Evolutionary conservation across 2,329 filamentous ascomycete genomes (phyloP), one percentile per base, ranked within the genome.

Genomic region (Claviceps purpurea): DNA sequence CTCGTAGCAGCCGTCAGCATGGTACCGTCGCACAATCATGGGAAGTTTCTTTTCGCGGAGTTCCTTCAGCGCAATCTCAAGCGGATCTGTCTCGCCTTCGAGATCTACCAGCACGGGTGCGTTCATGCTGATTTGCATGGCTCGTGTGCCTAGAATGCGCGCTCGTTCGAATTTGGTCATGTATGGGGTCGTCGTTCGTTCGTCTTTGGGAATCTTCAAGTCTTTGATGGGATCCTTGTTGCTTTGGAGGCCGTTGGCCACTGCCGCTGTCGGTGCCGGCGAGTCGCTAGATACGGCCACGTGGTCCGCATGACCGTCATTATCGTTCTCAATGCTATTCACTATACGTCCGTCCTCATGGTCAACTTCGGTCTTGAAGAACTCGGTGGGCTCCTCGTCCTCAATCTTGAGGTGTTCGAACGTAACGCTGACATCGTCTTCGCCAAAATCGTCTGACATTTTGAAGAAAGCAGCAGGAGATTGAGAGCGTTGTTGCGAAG

Each of bases 91-190:
- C 76, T 97, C 91, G 64, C 93, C 93, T 70, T 97, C 93, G 37
- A 96, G 79, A 66, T 98, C 93, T 50, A 98, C 93, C 46, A 98
- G 78, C 34, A 97, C 90, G 3, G 93, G 93, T 54, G 93, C 93
- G 68, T 97, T 97, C 84, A 96, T 95, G 73, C 93, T 96, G 65
- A 98, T 97, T 71, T 98, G 93, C 65, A 97, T 70, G 42, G 93
- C 93, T 59, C 93, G 79, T 42, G 93, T 97, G 48, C 93, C 93
- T 58, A 98, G 73, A 54, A 98, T 91, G 64, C 93, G 83, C 57
- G 93, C 93, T 61, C 84, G 81, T 76, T 98, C 93, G 71, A 98
- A 98, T 74, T 98, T 98, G 59, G 93, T 98, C 91, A 98, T 95
- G 73, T 96, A 98, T 2, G 91, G 93, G 26, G 93, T 98, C 10